phyloP scores from a whole-genome alignment of 2,329 filamentous ascomycete species.

The Colletotrichum sp. region DNA sequence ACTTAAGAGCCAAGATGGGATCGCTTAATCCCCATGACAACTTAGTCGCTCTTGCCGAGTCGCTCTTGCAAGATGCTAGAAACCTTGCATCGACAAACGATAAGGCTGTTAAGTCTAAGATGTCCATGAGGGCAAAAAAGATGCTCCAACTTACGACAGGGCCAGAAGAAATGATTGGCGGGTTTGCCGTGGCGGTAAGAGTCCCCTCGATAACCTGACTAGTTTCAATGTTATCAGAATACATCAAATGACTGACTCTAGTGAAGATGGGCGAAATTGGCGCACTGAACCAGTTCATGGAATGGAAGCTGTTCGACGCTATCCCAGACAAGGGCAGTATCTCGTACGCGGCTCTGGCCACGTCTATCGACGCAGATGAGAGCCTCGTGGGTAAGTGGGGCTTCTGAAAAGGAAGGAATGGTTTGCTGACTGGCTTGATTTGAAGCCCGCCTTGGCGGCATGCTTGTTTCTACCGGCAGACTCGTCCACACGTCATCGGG shows the following conservation, averaged over 20 bases:
- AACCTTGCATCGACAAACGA: not conserved
- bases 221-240: not conserved
- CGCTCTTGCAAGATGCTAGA: not conserved
- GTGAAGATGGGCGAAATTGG: slow-evolving; percentile 19
- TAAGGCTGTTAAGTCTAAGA: not conserved
- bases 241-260: not conserved
- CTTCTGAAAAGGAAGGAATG: not conserved
- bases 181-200: not conserved
- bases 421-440: not conserved
- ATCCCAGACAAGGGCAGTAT: slow-evolving; percentile 27
- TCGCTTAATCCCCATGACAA: not conserved
- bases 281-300: slow-evolving; percentile 22
- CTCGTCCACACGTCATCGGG: not conserved
- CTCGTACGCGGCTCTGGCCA: slow-evolving; percentile 25
- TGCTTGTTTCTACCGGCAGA: not conserved
- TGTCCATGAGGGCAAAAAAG: not conserved
- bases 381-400: slow-evolving; percentile 22
- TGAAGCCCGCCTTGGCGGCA: not conserved
- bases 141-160: not conserved
- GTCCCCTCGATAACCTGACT: not conserved
- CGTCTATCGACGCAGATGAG: slow-evolving; percentile 23
- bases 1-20: not conserved
- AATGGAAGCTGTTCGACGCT: slow-evolving; percentile 31
- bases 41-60: not conserved
- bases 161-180: not conserved